Conservation (phyloP, 208 protist genomes). For the Strigomonas culicis region DNA sequence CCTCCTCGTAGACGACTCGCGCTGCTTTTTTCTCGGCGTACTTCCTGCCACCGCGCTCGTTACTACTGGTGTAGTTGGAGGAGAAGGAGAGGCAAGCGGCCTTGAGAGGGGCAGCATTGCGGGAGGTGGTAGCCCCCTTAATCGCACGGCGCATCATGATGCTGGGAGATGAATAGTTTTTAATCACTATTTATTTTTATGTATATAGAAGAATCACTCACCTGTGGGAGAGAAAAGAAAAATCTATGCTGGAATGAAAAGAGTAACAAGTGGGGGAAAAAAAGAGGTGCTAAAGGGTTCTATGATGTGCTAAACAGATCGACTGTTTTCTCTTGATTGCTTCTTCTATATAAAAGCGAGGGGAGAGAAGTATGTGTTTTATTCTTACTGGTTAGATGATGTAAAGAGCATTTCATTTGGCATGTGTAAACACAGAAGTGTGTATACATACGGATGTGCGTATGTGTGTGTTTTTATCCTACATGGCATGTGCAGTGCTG, state of each 20-base stretch:
- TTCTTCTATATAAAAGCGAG: too few species aligned
- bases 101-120: neutral
- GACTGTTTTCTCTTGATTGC: too few species aligned
- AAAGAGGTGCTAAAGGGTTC: neutral
- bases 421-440: too few species aligned
- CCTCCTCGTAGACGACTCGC: too few species aligned
- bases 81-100: neutral
- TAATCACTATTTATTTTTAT: too few species aligned
- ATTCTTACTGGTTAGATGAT: too few species aligned
- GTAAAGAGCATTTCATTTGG: too few species aligned
- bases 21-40: too few species aligned
- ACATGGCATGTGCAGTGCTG: neutral
- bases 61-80: neutral
- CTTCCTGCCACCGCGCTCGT: too few species aligned
- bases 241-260: neutral
- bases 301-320: too few species aligned
- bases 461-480: slow-evolving; percentile 5
- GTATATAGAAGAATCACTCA: neutral
- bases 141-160: neutral
- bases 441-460: neutral
- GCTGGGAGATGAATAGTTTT: too few species aligned
- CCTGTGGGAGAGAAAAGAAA: slow-evolving; percentile 13
- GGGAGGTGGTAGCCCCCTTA: neutral
- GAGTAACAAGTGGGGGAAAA: neutral
- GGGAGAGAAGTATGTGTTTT: too few species aligned